Conservation (phyloP, 805 yeast genomes). For the Cyberlindnera nakhonratchasimensis region DNA sequence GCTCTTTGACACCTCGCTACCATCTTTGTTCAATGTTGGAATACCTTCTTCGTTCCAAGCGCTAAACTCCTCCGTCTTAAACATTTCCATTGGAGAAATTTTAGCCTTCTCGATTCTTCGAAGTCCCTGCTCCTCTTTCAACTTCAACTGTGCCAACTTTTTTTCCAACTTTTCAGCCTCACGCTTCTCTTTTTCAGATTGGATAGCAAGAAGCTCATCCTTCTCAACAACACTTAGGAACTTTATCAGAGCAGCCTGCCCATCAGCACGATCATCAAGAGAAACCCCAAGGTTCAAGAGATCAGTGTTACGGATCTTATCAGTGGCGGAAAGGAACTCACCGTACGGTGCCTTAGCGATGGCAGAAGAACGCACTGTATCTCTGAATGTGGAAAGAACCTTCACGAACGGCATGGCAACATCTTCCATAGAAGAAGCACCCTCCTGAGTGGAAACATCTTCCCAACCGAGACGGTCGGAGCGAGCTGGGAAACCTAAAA, state of each 20-base stretch:
- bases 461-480: slow-evolving; percentile 80
- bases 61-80: slow-evolving; percentile 56
- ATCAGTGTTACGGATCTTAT: slow-evolving; percentile 67
- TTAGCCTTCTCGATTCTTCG: slow-evolving; percentile 67
- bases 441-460: slow-evolving; percentile 32
- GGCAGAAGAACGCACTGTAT: slow-evolving; percentile 70
- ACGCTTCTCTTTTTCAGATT: slow-evolving; percentile 52
- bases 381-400: slow-evolving; percentile 76
- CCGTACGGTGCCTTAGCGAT: slow-evolving; percentile 51
- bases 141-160: slow-evolving; percentile 51
- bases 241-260: slow-evolving; percentile 77
- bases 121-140: slow-evolving; percentile 58
- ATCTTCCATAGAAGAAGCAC: slow-evolving; percentile 50
- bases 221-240: slow-evolving; percentile 70
- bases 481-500: slow-evolving; percentile 76
- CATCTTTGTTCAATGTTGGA: slow-evolving; percentile 72
- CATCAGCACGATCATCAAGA: slow-evolving; percentile 81
- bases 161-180: slow-evolving; percentile 57
- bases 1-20: slow-evolving; percentile 84
- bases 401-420: slow-evolving; percentile 76
- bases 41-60: slow-evolving; percentile 86
- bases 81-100: slow-evolving; percentile 68
- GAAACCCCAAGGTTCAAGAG: slow-evolving; percentile 75
- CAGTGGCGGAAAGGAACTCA: slow-evolving; percentile 66
- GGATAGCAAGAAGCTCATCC: slow-evolving; percentile 52